These are phyloP conservation scores for Rhodotorula toruloides DNA, from an alignment of 768 basidiomycete species.

Conservation along the genomic window DNA sequence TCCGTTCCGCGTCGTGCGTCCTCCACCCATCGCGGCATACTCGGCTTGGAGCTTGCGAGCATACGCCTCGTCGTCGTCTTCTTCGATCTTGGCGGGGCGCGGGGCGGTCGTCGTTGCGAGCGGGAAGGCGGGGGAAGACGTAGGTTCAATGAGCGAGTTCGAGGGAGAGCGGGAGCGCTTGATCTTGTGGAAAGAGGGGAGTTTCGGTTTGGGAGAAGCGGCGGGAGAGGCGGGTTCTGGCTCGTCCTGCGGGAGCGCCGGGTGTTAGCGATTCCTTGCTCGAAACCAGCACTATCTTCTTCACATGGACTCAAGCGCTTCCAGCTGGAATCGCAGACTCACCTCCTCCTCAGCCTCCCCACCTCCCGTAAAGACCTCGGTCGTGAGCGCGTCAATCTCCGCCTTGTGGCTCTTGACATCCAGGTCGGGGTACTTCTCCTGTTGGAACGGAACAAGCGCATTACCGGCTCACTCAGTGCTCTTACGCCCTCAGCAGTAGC, in stretches of 20 bases:
- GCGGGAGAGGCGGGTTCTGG: neutral
- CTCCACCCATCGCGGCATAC: neutral
- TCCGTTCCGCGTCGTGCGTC: neutral
- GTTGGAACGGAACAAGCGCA: neutral
- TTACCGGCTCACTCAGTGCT: too few species aligned
- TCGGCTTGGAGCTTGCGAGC: constrained; percentile 22
- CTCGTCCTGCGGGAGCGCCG: too few species aligned
- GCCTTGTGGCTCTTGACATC: constrained; percentile 24
- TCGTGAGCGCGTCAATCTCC: constrained; percentile 25
- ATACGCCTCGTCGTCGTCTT: constrained; percentile 8
- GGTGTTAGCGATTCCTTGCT: neutral
- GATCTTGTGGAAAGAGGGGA: constrained; percentile 8
- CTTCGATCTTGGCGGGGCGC: neutral
- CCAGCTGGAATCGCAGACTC: neutral
- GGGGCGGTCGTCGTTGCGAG: neutral
- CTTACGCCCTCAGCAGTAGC: neutral
- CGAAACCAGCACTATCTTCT: neutral
- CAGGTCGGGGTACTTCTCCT: constrained; percentile 15
- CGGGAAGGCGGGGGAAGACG: constrained; percentile 7
- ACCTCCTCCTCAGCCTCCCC: neutral
- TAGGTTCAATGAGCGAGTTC: neutral
- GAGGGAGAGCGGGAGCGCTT: constrained; percentile 14
- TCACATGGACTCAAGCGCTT: neutral
- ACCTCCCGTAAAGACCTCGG: neutral
- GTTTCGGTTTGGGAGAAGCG: constrained; percentile 10